Evolutionary conservation across 805 yeast genomes (phyloP), one percentile per base, ranked within the genome.

Genomic region (Isabelozyma gotoi): DNA sequence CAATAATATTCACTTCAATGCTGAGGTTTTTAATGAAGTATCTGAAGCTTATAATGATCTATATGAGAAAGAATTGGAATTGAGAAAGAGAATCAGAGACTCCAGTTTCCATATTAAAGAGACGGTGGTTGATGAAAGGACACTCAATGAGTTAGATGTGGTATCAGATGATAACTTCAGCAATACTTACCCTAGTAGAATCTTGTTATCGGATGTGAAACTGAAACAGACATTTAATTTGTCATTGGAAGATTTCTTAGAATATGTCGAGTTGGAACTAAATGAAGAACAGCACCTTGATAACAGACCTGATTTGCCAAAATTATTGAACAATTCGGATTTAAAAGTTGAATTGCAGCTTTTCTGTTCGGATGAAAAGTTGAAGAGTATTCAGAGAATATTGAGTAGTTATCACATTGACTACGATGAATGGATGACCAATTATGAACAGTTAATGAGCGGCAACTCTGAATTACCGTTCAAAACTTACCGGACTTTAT

Each of bases 81-180:
- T 68, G 11, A 62, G 89, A 40, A 47, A 60, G 1, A 47, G 56
- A 14, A 51, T 81, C 0, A 58, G 77, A 38, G 42, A 56, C 4
- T 40, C 55, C 2, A 44, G 57, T n/a, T 61, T 63, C 8, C 51
- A 58, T 32, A 38, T 65, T 15, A 67, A 67, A 44, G 71, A 72
- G 16, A 47, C 68, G 2, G 45, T 51, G 4, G 36, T 62, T 11
- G 74, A 69, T 27, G 74, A 68, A 32, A 59, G 60, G 27, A 31
- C 42, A 6, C 38, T 52, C 14, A 60, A 59, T 17, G 66, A 55
- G 11, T 42, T 51, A 32, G 82, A 77, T 48, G 63, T 56, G 43
- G 63, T 80, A 5, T 69, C 86, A 1, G 90, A 84, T 59, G 76
- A 76, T 19, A 75, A 76, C 34, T 61, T 83, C 37, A 56, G 50